Evolutionary conservation across 2,329 filamentous ascomycete species (phyloP), one percentile per base, ranked within the genome.

Genomic region (Fusarium pseudocircinatum): DNA sequence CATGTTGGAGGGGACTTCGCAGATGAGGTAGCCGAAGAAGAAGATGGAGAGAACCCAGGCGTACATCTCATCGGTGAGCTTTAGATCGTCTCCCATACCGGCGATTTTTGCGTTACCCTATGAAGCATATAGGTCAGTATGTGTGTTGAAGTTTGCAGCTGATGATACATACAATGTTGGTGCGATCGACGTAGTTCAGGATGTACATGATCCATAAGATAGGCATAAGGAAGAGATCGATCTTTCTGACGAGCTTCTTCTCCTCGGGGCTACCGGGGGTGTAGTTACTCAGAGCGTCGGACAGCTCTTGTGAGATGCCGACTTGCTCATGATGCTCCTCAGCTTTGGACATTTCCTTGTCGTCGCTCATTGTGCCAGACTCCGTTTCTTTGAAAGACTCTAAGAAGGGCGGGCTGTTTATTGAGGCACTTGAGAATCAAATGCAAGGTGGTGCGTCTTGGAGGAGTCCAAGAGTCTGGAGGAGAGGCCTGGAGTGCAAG

Each of bases 1-100:
- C 49, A 53, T 53, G 32, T 53, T 53, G 32, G 49, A 53, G 18
- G 49, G n/a, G n/a, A 53, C 49, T 52, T 52, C 32, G 32, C 32
- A 52, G 32, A 52, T 52, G 18, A 52, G 32, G n/a, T 52, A 36
- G 13, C 49, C 49, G 32, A 52, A 52, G 12, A 52, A 52, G 18
- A 52, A 52, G 32, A 52, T 52, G 18, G 49, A 37, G 32, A 52
- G 49, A 22, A 52, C n/a, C 49, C n/a, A 52, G 13, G 49, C 49
- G 11, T 52, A 52, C n/a, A 2, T 52, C 18, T 52, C 49, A 26
- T 52, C 32, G 0, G 49, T 52, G n/a, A 52, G 49, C 1, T 52
- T 52, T 0, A 26, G n/a, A 2, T 52, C 49, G n/a, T 36, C 49
- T 12, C 49, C 49, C 32, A 52, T 52, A 36, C 49, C 32, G 12